Conservation (phyloP, 2,329 filamentous ascomycete genomes). For the Cordyceps cateniannulata region DNA sequence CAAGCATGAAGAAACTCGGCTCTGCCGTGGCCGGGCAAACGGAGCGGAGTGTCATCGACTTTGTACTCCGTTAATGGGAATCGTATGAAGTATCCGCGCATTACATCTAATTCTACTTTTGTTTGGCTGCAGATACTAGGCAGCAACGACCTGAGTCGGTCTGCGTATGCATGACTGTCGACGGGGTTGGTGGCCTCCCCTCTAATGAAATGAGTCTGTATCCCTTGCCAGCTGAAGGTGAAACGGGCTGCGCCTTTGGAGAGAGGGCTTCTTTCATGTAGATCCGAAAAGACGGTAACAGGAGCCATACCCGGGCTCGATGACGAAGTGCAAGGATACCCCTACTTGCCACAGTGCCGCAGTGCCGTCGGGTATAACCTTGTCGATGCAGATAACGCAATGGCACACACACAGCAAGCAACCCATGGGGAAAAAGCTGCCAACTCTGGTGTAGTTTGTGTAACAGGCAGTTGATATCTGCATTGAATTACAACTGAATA, state of each 20-base stretch:
- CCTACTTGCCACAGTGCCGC: background rate
- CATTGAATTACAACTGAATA: background rate
- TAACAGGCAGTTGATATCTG: no score
- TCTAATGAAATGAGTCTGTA: background rate
- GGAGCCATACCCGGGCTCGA: background rate
- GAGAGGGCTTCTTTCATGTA: background rate
- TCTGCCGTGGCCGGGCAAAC: background rate
- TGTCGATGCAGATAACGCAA: background rate
- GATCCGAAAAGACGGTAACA: background rate
- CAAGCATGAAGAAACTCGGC: background rate
- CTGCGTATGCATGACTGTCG: background rate
- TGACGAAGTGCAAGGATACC: background rate
- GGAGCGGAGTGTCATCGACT: background rate
- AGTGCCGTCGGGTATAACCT: background rate
- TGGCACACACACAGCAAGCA: background rate
- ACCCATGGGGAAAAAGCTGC: no score
- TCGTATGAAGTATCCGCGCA: background rate
- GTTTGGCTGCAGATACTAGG: background rate
- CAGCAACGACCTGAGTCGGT: background rate
- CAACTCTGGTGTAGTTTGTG: no score
- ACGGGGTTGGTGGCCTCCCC: background rate
- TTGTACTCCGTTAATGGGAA: background rate
- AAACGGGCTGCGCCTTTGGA: background rate
- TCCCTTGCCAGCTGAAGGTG: background rate
- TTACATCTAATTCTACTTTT: background rate